Conservation (phyloP, 805 yeast species). For the Hanseniaspora taiwanica region DNA sequence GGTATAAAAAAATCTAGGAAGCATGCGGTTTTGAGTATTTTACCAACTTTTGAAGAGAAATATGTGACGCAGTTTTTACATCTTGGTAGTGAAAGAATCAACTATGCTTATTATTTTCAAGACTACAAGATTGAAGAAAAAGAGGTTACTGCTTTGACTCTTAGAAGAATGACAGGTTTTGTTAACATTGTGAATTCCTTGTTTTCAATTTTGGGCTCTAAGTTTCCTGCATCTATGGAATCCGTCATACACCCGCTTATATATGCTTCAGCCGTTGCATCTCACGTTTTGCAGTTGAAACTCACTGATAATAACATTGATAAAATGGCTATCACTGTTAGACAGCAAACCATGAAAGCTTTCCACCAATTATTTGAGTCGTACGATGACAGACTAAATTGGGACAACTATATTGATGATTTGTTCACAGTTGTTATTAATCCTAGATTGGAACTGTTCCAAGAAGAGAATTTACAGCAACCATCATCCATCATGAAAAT, state of each 20-base stretch:
- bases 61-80: slow-evolving; percentile 47
- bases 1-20: slow-evolving; percentile 64
- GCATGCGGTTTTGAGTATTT: slow-evolving; percentile 49
- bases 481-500: slow-evolving; percentile 65
- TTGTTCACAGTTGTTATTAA: slow-evolving; percentile 42
- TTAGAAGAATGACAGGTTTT: slow-evolving; percentile 52
- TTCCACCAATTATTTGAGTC: slow-evolving; percentile 41
- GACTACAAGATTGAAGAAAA: slow-evolving; percentile 13
- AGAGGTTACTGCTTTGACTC: slow-evolving; percentile 18
- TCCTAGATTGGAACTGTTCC: slow-evolving; percentile 58
- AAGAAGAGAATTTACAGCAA: slow-evolving; percentile 67
- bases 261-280: slow-evolving; percentile 41
- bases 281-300: slow-evolving; percentile 24
- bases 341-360: slow-evolving; percentile 58
- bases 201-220: slow-evolving; percentile 39
- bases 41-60: slow-evolving; percentile 41
- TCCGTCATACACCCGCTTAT: slow-evolving; percentile 44
- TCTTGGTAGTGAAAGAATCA: slow-evolving; percentile 46
- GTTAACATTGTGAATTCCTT: slow-evolving; percentile 28
- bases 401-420: slow-evolving; percentile 39
- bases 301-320: slow-evolving; percentile 15
- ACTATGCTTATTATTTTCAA: slow-evolving; percentile 25
- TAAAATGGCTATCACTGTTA: slow-evolving; percentile 42
- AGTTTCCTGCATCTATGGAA: slow-evolving; percentile 34
- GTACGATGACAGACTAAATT: slow-evolving; percentile 37